Percentiles rank a stretch among this genome's conserved stretches.
Conservation (phyloP, 2,329 filamentous ascomycete species). For the Dactylellina haptotyla region DNA sequence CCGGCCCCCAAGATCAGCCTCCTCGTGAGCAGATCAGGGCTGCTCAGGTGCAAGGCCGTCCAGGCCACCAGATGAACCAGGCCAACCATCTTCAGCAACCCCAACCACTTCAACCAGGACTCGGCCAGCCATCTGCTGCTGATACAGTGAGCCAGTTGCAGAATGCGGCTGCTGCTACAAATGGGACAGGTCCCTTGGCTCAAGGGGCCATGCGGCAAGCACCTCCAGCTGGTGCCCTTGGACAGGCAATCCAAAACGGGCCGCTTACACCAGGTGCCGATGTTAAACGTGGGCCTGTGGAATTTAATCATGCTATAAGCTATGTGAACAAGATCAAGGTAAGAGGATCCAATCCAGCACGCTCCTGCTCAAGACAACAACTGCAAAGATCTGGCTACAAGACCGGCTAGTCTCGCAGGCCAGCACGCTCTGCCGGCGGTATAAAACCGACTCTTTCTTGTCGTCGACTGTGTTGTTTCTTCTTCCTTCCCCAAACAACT, state of each 20-base stretch:
- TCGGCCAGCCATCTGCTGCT: conserved; percentile 53
- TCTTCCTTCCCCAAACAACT: no score
- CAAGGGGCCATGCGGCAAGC: conserved; percentile 66
- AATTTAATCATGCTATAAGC: conserved; percentile 99
- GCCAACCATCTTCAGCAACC: conserved; percentile 52
- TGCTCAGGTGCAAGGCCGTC: conserved; percentile 55
- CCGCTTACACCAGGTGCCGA: conserved; percentile 61
- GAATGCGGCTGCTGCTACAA: conserved; percentile 67
- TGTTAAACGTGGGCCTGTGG: conserved; percentile 90
- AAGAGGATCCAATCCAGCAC: conserved; percentile 58
- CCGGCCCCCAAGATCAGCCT: conserved; percentile 31
- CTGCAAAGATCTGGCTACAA: no score
- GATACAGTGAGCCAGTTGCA: conserved; percentile 57
- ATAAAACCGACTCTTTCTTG: no score
- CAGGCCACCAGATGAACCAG: conserved; percentile 35
- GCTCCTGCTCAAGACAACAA: no score
- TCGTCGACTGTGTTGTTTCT: no score
- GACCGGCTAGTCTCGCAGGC: no score
- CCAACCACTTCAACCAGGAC: conserved; percentile 55
- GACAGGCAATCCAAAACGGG: conserved; percentile 69
- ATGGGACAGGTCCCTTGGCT: conserved; percentile 61
- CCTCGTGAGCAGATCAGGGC: conserved; percentile 37
- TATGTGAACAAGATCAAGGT: conserved; percentile 99
- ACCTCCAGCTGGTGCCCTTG: conserved; percentile 71
- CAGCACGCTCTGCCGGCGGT: no score